Percentiles rank a stretch among this genome's conserved stretches.
These are phyloP conservation scores for Penicillium sp. DNA, from an alignment of 2,329 filamentous ascomycete species.

Conservation along the genomic window DNA sequence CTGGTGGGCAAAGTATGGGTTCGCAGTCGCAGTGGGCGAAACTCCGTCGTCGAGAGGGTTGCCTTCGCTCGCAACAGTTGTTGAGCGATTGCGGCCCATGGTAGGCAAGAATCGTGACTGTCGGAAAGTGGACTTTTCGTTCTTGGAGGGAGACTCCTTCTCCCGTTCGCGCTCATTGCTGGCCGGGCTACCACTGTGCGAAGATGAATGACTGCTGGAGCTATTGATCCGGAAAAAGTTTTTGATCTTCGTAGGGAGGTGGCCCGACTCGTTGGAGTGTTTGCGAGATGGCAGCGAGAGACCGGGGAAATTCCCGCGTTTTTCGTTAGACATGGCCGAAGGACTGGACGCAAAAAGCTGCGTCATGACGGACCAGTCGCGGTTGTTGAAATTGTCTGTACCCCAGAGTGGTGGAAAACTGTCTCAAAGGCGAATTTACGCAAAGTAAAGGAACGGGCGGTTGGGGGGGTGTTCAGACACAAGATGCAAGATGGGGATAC, in stretches of 20 bases:
- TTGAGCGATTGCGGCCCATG: constrained; percentile 82
- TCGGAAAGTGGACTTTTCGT: constrained; percentile 69
- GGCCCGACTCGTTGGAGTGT: constrained; percentile 43
- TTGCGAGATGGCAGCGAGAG: constrained; percentile 47
- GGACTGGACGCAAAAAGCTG: constrained; percentile 43
- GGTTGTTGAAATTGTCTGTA: neutral
- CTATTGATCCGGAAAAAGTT: constrained; percentile 68
- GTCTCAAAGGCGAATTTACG: constrained; percentile 8
- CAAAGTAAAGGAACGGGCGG: constrained; percentile 13
- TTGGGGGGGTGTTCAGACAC: constrained; percentile 10
- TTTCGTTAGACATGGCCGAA: constrained; percentile 45
- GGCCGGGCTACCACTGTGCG: constrained; percentile 32
- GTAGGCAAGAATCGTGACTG: constrained; percentile 87
- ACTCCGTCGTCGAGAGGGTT: constrained; percentile 83
- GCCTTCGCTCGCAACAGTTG: constrained; percentile 89
- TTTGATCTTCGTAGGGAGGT: constrained; percentile 64
- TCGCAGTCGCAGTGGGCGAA: constrained; percentile 89
- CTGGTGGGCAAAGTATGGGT: constrained; percentile 97
- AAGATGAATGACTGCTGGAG: constrained; percentile 45
- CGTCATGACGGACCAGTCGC: constrained; percentile 35
- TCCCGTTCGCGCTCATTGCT: constrained; percentile 32
- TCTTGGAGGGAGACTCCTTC: constrained; percentile 50
- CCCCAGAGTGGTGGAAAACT: constrained; percentile 3
- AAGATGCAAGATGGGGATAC: constrained; percentile 18
- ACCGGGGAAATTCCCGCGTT: constrained; percentile 47